Evolutionary conservation across 2,329 filamentous ascomycete genomes (phyloP).

Genomic region (Coniella lustricola): DNA sequence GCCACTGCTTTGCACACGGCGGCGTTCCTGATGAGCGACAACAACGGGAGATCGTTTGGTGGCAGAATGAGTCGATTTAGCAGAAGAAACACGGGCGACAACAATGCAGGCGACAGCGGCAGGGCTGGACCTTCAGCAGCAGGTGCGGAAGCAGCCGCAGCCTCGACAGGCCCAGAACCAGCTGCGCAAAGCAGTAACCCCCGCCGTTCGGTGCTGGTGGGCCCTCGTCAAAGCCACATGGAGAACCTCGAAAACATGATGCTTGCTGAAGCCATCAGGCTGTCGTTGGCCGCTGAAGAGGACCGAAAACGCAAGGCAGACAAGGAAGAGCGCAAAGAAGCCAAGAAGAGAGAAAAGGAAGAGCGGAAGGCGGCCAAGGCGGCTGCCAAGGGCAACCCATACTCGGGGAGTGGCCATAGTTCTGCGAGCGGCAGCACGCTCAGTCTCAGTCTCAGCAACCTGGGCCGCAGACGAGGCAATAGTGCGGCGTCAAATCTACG

Average conservation of each 20-base stretch:
- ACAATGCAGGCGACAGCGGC: constrained; percentile 22
- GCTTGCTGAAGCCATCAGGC: constrained; percentile 92
- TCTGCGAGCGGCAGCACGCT: constrained; percentile 58
- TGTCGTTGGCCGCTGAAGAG: constrained; percentile 88
- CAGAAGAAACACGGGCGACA: constrained; percentile 43
- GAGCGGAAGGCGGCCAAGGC: constrained; percentile 72
- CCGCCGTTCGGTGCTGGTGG: constrained; percentile 19
- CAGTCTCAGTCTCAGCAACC: constrained; percentile 49
- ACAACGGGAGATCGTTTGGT: constrained; percentile 42
- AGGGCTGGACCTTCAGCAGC: constrained; percentile 23
- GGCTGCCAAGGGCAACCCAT: constrained; percentile 33
- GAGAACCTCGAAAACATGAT: constrained; percentile 96
- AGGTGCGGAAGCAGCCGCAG: constrained; percentile 16
- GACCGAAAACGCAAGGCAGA: constrained; percentile 82
- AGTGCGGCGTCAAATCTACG: constrained; percentile 54
- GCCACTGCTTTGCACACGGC: constrained; percentile 92
- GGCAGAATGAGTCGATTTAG: constrained; percentile 47
- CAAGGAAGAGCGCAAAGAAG: constrained; percentile 72
- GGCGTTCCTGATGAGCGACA: constrained; percentile 77
- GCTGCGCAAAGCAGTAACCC: constrained; percentile 25
- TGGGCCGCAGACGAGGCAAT: constrained; percentile 53
- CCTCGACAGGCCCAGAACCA: constrained; percentile 26
- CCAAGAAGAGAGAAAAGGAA: constrained; percentile 79
- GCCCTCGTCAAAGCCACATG: constrained; percentile 44
- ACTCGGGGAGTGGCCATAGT: constrained; percentile 33